Evolutionary conservation across 1,284 basidiomycete genomes (phyloP), one percentile per base, ranked within the genome.

Genomic region (Wolfiporia cocos): DNA sequence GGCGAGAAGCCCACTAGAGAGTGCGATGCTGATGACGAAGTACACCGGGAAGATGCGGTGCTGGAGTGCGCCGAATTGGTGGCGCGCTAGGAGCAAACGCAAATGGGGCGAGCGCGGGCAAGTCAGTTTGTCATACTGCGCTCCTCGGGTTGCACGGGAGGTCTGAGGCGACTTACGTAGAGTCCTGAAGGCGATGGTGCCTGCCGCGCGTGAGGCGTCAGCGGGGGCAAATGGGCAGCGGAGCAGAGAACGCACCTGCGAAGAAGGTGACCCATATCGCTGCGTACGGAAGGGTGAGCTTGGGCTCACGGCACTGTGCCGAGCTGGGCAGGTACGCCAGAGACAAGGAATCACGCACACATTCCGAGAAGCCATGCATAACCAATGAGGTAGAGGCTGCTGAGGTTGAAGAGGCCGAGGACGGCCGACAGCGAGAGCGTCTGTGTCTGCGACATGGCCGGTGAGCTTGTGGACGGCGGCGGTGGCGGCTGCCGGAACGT

Each of bases 1-100:
- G 7, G 65, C 68, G 32, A 88, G 63, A 20, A 92, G 69, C 11
- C 65, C 62, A 0, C 73, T 67, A 15, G 80, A 73, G 24, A 84
- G 63, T 15, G 62, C 52, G 30, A 84, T 73, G 20, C 79, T 81
- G 34, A 77, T 60, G 20, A 73, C 60, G 55, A 92, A 91, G 65
- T 88, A 92, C 43, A 84, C 60, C 1, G 89, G 86, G 62, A 88
- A 86, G 0, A 74, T 75, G 51, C 73, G 73, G 53, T 85, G 77
- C 59, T 92, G 87, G 28, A 92, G 72, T 32, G 72, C 66, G n/a
- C 82, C 78, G 51, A 92, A 92, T 47, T 84, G 78, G 41, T 84
- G 77, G 38, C 80, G 73, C 17, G 85, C 78, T 79, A 52, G 23
- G 19, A 20, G 4, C 18, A 30, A 15, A 15, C 17, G 10, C n/a